Evolutionary conservation across 1,139 yeast species (phyloP), one percentile per base, ranked within the genome.

Genomic region (Suhomyces bolitotheri): DNA sequence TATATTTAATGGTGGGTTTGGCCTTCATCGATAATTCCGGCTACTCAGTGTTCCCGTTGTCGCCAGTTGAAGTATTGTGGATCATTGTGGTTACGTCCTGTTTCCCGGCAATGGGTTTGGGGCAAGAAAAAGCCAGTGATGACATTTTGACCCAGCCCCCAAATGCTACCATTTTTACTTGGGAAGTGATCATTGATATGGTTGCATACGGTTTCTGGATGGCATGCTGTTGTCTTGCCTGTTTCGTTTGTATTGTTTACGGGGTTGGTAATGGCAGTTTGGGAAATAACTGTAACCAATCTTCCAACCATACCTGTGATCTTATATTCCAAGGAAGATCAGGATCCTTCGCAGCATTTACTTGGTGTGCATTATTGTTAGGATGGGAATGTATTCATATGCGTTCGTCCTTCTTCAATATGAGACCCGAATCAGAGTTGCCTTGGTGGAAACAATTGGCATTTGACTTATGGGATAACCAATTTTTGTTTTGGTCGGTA

Each of bases 381-480:
- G 96, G 96, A 2, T 88, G 95, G 95, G 96, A 88, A 62, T 89
- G 90, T 53, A 73, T 87, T 40, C 94, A 87, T 56, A 71, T 83
- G 60, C 68, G 81, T 41, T 71, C 82, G 47, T 86, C 96, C 1
- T 69, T 88, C 46, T 86, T 88, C 60, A 64, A 70, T 35, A 82
- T 85, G 89, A 75, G 82, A 45, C 87, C 85, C 26, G 87, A 80
- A 28, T 64, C 82, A 5, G 79, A 75, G 34, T 68, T 72, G 22
- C 76, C 82, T 13, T 76, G 76, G 66, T 78, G 77, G 47, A 81
- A 76, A 54, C 71, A 66, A 46, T 58, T 67, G 21, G 75, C 78
- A 38, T 66, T 59, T 41, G 92, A 83, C 56, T 62, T 87, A 32
- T 86, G 90, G 89, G 61, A 62, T 8, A 88, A 88, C 62, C 79